Base-by-base conservation (phyloP, 257 asterid genomes). In the Gynochthodes officinalis region DNA sequence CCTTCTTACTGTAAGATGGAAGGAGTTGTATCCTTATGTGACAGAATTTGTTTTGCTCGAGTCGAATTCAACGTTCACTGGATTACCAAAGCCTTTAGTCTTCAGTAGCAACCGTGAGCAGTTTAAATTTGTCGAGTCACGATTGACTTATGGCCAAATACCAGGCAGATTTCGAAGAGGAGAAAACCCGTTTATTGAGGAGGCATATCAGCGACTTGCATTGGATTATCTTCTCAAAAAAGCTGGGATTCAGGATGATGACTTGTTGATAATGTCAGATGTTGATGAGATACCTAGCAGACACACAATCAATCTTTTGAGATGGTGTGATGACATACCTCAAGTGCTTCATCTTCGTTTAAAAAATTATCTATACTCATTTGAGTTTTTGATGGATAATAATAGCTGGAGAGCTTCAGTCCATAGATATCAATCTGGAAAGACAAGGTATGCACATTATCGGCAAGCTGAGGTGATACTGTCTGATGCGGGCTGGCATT, bases 61-160 rank as follows among this genome's bases (percentile, higher is more conserved):
- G 86, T 91, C 97, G 0, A 91, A 91, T 66, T 91, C 97, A 49
- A 91, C 97, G 0, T 89, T 89, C 79, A 89, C 97, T 0, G 97
- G 97, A 27, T 76, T 87, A 75, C 86, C 89, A 1, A 91, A 91
- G 84, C 90, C 91, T 42, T 67, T 83, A 0, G 90, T 82, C 48
- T 91, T 89, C 74, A 82, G 82, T 21, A 70, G 84, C 23, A 73
- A 81, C 37, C 81, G 84, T 5, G 90, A 86, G 27, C 79, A 84
- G 62, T 91, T 91, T 58, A 85, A 82, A 33, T 89, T 87, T 40
- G 83, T 91, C 23, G 92, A 87, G 78, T 84, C 92, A 23, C 76
- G 96, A 27, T 76, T 91, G 63, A 89, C 92, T 28, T 91, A 91
- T 30, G 97, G 97, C 13, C 92, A 87, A 81, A 86, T 82, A 39